Conservation (phyloP, 2,329 filamentous ascomycete genomes). For the Exophiala viscosa region DNA sequence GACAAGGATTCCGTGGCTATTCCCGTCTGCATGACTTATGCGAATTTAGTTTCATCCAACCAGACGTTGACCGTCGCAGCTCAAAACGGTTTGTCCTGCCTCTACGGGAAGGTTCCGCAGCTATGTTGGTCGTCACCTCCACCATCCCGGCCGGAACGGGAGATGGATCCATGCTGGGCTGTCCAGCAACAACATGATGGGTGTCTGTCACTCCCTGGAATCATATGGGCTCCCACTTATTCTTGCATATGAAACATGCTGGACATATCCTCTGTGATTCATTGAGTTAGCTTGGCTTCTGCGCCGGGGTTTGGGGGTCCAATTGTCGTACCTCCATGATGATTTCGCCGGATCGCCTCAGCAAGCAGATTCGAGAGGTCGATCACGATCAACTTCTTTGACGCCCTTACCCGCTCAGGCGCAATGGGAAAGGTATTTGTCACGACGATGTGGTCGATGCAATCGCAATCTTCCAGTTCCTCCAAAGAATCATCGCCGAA, state of each 20-base stretch:
- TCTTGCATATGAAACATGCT: constrained; percentile 63
- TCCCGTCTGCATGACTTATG: not conserved
- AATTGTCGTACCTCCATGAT: constrained; percentile 77
- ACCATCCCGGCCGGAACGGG: no score
- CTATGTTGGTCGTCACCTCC: no score
- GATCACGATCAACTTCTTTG: constrained; percentile 81
- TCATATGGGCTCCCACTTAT: not conserved
- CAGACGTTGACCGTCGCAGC: not conserved
- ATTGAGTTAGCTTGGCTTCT: constrained; percentile 19
- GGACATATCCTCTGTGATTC: constrained; percentile 41
- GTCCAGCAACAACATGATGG: not conserved
- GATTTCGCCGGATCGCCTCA: constrained; percentile 91
- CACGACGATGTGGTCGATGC: constrained; percentile 89
- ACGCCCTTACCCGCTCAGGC: constrained; percentile 64
- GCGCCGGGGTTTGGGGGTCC: constrained; percentile 51
- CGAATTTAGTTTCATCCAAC: not conserved
- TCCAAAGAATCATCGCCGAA: constrained; percentile 87
- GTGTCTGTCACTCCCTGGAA: no score
- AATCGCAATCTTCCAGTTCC: constrained; percentile 86
- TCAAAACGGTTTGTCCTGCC: no score
- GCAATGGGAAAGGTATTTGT: constrained; percentile 96
- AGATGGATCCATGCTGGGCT: not conserved
- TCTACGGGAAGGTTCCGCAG: no score
- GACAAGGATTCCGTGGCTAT: constrained; percentile 1
- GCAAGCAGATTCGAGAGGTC: constrained; percentile 83